Conservation (phyloP, 768 basidiomycete genomes). For the Baorangia bicolor region DNA sequence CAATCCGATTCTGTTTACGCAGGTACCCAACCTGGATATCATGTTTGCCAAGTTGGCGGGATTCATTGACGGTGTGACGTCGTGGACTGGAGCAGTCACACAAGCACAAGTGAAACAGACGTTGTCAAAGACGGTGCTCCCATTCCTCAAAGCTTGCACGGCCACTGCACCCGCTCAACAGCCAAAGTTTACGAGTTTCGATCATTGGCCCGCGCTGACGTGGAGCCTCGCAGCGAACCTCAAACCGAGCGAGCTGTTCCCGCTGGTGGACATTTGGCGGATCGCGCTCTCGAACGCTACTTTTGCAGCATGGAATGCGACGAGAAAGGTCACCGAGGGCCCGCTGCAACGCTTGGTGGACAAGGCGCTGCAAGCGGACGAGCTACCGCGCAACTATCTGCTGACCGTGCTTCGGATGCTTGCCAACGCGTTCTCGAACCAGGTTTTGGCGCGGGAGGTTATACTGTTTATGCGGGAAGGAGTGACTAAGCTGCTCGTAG, state of each 20-base stretch:
- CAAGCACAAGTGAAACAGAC: conserved; percentile 46
- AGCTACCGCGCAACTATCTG: conserved; percentile 50
- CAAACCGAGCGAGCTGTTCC: conserved; percentile 62
- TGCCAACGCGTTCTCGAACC: conserved; percentile 61
- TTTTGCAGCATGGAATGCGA: conserved; percentile 51
- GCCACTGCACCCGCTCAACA: conserved; percentile 18
- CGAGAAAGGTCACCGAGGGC: conserved; percentile 32
- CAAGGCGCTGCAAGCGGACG: conserved; percentile 38
- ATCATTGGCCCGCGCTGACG: conserved; percentile 50
- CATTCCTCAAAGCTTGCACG: conserved; percentile 63
- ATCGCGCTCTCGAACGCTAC: conserved; percentile 67
- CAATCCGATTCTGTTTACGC: conserved; percentile 72
- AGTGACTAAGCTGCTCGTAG: conserved; percentile 58
- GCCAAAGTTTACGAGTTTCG: conserved; percentile 40
- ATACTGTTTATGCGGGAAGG: conserved; percentile 37
- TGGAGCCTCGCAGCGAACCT: conserved; percentile 44
- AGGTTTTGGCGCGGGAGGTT: conserved; percentile 37
- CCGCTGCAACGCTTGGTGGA: conserved; percentile 48
- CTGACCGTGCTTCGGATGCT: conserved; percentile 69
- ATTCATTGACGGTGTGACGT: conserved; percentile 54
- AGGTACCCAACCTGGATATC: conserved; percentile 66
- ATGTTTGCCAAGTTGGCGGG: conserved; percentile 59
- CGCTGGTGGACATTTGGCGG: conserved; percentile 80
- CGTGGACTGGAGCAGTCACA: conserved; percentile 32
- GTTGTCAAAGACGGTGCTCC: conserved; percentile 48